A percentile compares a stretch with the other conserved stretches of the same genome.
These are phyloP conservation scores for Claviceps pusilla DNA, from an alignment of 2,329 filamentous ascomycete species.

Conservation along the genomic window DNA sequence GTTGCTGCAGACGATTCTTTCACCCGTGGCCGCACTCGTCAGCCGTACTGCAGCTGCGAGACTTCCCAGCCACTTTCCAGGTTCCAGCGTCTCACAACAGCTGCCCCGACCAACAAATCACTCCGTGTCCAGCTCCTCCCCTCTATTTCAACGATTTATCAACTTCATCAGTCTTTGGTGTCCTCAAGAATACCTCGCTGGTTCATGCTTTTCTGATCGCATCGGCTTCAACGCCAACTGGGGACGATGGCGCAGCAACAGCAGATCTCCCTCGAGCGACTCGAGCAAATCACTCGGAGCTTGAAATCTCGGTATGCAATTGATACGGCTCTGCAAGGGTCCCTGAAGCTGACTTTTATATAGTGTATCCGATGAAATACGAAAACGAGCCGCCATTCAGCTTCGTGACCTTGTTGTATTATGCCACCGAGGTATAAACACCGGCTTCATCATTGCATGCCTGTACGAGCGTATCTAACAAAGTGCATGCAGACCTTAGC, in stretches of 20 bases:
- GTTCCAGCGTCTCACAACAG: conserved; percentile 2
- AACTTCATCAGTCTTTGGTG: neutral
- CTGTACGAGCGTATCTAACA: neutral
- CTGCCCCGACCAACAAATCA: neutral
- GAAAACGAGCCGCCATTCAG: conserved; percentile 37
- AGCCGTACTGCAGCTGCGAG: conserved; percentile 1
- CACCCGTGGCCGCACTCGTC: conserved; percentile 1
- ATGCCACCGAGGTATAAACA: conserved; percentile 36
- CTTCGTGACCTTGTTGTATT: conserved; percentile 39
- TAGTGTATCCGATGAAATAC: conserved; percentile 30
- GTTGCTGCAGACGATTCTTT: neutral
- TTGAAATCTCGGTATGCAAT: conserved; percentile 36
- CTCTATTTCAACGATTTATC: neutral
- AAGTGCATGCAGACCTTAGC: conserved; percentile 45
- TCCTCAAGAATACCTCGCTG: neutral
- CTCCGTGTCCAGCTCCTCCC: neutral
- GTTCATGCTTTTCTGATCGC: conserved; percentile 17
- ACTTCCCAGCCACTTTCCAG: conserved; percentile 3
- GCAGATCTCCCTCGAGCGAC: conserved; percentile 38
- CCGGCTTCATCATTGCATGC: neutral
- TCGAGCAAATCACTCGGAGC: conserved; percentile 39
- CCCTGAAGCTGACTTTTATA: conserved; percentile 7
- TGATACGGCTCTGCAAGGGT: neutral
- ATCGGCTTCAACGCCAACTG: conserved; percentile 11
- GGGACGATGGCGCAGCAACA: conserved; percentile 30